phyloP scores from a whole-genome alignment of 306 rosid genomes.

The Myrica gale region DNA sequence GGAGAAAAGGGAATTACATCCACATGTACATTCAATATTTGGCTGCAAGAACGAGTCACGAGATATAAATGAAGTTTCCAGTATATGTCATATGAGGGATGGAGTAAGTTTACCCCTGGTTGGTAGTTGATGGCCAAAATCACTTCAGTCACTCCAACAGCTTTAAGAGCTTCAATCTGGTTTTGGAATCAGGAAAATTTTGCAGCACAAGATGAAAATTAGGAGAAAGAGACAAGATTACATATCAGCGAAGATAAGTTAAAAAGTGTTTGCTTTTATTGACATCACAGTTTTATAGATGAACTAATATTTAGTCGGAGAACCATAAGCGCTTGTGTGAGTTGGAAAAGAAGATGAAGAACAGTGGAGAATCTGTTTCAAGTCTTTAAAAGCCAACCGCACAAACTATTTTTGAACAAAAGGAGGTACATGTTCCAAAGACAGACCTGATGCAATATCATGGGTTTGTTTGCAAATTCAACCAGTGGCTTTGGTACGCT shows the following conservation, averaged over 20 bases:
- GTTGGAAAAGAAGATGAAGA: not conserved
- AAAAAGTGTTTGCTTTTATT: not conserved
- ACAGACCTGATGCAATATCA: slow-evolving; percentile 31
- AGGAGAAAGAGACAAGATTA: no score
- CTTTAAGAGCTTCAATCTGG: slow-evolving; percentile 97
- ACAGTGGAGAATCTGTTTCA: not conserved
- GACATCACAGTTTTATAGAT: not conserved
- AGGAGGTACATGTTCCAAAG: not conserved
- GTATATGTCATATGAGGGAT: slow-evolving; percentile 4
- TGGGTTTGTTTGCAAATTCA: slow-evolving; percentile 36
- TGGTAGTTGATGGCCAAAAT: slow-evolving; percentile 98
- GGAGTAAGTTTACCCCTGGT: slow-evolving; percentile 69
- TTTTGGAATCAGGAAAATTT: not conserved
- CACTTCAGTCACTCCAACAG: slow-evolving; percentile 89
- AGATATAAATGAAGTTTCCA: slow-evolving; percentile 8
- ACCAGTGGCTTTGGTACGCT: slow-evolving; percentile 30
- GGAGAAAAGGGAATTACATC: slow-evolving; percentile 13
- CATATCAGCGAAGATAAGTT: no score
- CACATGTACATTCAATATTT: slow-evolving; percentile 15
- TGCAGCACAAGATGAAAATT: not conserved
- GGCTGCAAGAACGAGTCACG: slow-evolving; percentile 22
- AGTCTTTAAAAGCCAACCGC: not conserved
- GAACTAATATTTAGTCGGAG: not conserved
- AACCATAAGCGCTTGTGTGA: not conserved
- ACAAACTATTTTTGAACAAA: slow-evolving; percentile 5